Evolutionary conservation across 345 rosid genomes (phyloP), one percentile per base, ranked within the genome.

Genomic region (Cardamine chenopodiifolia): DNA sequence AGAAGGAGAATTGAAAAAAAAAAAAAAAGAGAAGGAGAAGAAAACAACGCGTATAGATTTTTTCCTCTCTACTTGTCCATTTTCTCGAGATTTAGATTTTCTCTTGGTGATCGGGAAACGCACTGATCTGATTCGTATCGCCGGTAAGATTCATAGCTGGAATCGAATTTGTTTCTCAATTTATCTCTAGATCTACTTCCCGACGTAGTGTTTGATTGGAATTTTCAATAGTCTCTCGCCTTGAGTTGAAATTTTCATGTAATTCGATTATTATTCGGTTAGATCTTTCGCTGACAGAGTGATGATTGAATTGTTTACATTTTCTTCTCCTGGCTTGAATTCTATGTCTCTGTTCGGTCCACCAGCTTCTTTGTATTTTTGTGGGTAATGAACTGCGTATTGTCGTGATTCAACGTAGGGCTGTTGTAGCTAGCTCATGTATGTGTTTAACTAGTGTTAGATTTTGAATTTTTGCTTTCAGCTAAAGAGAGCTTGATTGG

Each of bases 171-270:
- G 60, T 35, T 22, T 37, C 25, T 61, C 50, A 28, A 49, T 50
- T 44, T 23, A 23, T 68, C 57, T 63, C 66, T 55, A 77, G 80
- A 77, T 77, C 80, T 72, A 77, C 76, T 63, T 47, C 61, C 15
- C 20, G 50, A 31, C 74, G 20, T 20, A 44, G 80, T 53, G 59
- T 70, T 64, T 28, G 72, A 70, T 77, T 70, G 40, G 6, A 39
- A 4, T 6, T 14, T 28, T 39, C 72, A 4, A 35, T 45, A 19
- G 19, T 57, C 8, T 57, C 20, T 70, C 59, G 42, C 29, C 58
- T 39, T 40, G 49, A 62, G 42, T 31, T 61, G 22, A 8, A 70
- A 18, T 62, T 70, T 11, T 61, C 64, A 25, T 76, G 61, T 45
- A 12, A 70, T 63, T 64, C 37, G 80, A 56, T 56, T 55, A 14